Conservation (phyloP, 2,329 filamentous ascomycete species). For the Pseudogymnoascus sp. region DNA sequence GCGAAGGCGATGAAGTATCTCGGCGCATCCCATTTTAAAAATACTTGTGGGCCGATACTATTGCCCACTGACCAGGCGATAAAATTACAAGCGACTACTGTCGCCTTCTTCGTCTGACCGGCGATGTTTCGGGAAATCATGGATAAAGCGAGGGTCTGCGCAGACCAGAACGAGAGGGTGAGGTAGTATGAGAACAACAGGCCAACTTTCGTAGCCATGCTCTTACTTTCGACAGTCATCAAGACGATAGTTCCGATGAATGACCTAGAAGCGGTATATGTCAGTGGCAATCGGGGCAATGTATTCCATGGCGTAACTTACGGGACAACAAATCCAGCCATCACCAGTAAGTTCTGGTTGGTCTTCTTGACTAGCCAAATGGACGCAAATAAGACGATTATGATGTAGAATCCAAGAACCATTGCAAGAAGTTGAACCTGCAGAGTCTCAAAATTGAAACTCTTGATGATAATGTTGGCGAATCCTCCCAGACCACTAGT, state of each 20-base stretch:
- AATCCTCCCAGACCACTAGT: slow-evolving; percentile 68
- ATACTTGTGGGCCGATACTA: slow-evolving; percentile 52
- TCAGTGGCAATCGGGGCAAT: background rate
- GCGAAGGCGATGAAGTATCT: slow-evolving; percentile 48
- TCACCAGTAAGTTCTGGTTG: slow-evolving; percentile 61
- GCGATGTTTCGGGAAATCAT: slow-evolving; percentile 50
- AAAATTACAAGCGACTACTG: slow-evolving; percentile 43
- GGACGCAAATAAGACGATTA: slow-evolving; percentile 59
- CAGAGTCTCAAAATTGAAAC: slow-evolving; percentile 58
- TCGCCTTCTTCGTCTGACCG: slow-evolving; percentile 46
- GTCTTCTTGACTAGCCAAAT: slow-evolving; percentile 63
- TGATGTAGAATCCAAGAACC: slow-evolving; percentile 69
- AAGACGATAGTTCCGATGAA: slow-evolving; percentile 67
- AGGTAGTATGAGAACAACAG: slow-evolving; percentile 71
- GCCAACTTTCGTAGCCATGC: slow-evolving; percentile 53
- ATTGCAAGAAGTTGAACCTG: slow-evolving; percentile 69
- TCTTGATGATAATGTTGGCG: slow-evolving; percentile 66
- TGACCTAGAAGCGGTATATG: slow-evolving; percentile 40
- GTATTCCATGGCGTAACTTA: slow-evolving; percentile 35
- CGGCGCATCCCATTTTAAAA: slow-evolving; percentile 45
- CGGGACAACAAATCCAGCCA: slow-evolving; percentile 60
- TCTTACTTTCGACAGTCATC: slow-evolving; percentile 58
- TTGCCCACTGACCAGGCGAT: slow-evolving; percentile 48
- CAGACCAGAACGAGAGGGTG: slow-evolving; percentile 71
- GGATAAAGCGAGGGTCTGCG: slow-evolving; percentile 59